Percentiles rank a stretch among this genome's conserved stretches.
These are phyloP conservation scores for Laburnicola sp. DNA, from an alignment of 2,329 filamentous ascomycete genomes.

Conservation along the genomic window DNA sequence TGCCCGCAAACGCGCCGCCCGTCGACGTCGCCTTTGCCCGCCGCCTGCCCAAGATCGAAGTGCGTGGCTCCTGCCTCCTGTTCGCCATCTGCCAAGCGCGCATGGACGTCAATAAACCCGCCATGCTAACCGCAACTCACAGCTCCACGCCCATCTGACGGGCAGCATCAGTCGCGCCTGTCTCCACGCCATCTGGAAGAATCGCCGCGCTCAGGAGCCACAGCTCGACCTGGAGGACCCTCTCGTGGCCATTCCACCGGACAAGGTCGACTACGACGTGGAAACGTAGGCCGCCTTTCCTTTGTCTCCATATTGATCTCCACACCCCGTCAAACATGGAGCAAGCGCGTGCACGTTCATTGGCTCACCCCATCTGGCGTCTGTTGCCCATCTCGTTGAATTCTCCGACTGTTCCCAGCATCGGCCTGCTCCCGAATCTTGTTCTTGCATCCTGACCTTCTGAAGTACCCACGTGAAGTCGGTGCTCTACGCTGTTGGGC, in stretches of 20 bases:
- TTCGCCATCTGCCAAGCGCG: conserved; percentile 18
- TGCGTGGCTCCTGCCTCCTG: conserved; percentile 25
- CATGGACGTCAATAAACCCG: conserved; percentile 24
- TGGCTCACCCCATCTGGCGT: neutral
- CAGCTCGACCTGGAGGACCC: conserved; percentile 67
- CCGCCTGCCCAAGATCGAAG: conserved; percentile 51
- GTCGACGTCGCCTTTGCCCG: conserved; percentile 36
- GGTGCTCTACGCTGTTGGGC: neutral
- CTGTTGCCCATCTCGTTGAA: conserved; percentile 3
- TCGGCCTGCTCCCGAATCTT: conserved; percentile 5
- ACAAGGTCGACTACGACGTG: conserved; percentile 72
- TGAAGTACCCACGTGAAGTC: too few species aligned
- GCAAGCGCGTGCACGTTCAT: conserved; percentile 2
- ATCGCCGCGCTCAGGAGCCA: conserved; percentile 57
- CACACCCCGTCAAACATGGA: neutral
- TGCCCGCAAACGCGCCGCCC: conserved; percentile 16
- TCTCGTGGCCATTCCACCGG: conserved; percentile 66
- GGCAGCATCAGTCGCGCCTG: conserved; percentile 74
- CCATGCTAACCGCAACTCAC: conserved; percentile 28
- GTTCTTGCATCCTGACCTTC: neutral
- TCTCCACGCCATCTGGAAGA: conserved; percentile 73
- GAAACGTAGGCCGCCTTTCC: conserved; percentile 58
- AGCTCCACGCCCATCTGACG: conserved; percentile 81
- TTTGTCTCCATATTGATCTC: conserved; percentile 5
- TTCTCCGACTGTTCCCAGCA: conserved; percentile 17